phyloP scores from a whole-genome alignment of 495 filamentous ascomycete species.

The Trichocladium antarcticum region DNA sequence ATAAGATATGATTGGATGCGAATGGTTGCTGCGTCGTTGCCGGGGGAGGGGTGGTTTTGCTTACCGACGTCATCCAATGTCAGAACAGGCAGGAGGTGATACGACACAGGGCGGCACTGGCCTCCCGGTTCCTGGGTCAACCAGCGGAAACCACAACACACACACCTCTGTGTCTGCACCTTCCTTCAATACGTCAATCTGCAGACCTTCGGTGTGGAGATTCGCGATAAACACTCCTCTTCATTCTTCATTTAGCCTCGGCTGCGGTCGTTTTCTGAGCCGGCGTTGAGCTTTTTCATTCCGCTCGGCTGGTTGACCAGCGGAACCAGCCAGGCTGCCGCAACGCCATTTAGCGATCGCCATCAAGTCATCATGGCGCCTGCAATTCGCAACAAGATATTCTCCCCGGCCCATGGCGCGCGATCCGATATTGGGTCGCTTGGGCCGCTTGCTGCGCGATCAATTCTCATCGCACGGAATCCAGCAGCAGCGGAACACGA shows the following conservation, averaged over 20 bases:
- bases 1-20: not conserved
- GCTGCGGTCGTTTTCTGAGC: too few species aligned
- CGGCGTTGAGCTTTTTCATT: not conserved
- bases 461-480: constrained; percentile 31
- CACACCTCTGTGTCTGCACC: not conserved
- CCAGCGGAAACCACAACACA: constrained; percentile 11
- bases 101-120: not conserved
- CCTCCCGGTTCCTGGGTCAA: constrained; percentile 27
- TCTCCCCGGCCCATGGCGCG: constrained; percentile 7
- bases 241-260: not conserved
- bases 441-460: constrained; percentile 33
- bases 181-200: too few species aligned
- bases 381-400: constrained; percentile 17
- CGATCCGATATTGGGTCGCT: constrained; percentile 20
- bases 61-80: constrained; percentile 14
- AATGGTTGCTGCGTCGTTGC: constrained; percentile 8
- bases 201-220: not conserved
- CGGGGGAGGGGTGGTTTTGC: constrained; percentile 4
- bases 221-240: not conserved
- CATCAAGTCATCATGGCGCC: constrained; percentile 21
- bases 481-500: constrained; percentile 13
- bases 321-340: constrained; percentile 19
- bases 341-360: too few species aligned
- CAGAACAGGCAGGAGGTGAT: not conserved
- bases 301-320: constrained; percentile 22